Conservation (phyloP, 306 rosid species). For the Corylus avellana region DNA sequence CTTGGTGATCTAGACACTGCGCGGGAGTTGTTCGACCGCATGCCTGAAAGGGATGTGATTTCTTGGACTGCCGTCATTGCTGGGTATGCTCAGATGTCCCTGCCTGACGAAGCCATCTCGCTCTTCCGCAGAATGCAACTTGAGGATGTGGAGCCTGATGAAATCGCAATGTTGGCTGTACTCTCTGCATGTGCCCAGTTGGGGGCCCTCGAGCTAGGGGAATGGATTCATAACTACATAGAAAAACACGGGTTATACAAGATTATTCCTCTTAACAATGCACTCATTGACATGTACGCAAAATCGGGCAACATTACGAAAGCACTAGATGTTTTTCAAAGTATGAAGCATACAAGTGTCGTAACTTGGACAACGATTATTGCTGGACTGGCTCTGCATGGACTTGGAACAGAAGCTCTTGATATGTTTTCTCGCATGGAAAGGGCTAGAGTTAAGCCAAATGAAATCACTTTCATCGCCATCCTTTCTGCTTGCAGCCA, state of each 20-base stretch:
- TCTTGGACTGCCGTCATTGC: slow-evolving; percentile 68
- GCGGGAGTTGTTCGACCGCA: slow-evolving; percentile 49
- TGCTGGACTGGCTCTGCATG: slow-evolving; percentile 73
- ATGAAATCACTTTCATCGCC: slow-evolving; percentile 60
- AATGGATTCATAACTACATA: slow-evolving; percentile 62
- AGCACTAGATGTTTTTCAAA: slow-evolving; percentile 39
- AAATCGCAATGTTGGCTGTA: slow-evolving; percentile 51
- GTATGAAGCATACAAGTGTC: slow-evolving; percentile 46
- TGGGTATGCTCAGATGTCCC: slow-evolving; percentile 43
- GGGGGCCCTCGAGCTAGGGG: slow-evolving; percentile 70
- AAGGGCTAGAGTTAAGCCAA: slow-evolving; percentile 50
- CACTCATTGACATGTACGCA: slow-evolving; percentile 75
- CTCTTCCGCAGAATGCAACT: slow-evolving; percentile 59
- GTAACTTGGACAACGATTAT: slow-evolving; percentile 73
- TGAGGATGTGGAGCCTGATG: slow-evolving; percentile 61
- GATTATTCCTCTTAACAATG: slow-evolving; percentile 48
- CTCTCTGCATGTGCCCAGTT: slow-evolving; percentile 73
- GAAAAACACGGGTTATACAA: slow-evolving; percentile 38
- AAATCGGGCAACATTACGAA: slow-evolving; percentile 60
- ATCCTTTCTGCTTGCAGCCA: slow-evolving; percentile 81
- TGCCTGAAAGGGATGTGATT: slow-evolving; percentile 54
- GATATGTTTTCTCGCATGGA: slow-evolving; percentile 55
- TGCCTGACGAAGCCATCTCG: slow-evolving; percentile 52
- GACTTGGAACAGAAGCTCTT: slow-evolving; percentile 62
- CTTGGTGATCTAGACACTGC: slow-evolving; percentile 51